phyloP scores from a whole-genome alignment of 2,329 filamentous ascomycete genomes.

The Cladobotryum mycophilum region DNA sequence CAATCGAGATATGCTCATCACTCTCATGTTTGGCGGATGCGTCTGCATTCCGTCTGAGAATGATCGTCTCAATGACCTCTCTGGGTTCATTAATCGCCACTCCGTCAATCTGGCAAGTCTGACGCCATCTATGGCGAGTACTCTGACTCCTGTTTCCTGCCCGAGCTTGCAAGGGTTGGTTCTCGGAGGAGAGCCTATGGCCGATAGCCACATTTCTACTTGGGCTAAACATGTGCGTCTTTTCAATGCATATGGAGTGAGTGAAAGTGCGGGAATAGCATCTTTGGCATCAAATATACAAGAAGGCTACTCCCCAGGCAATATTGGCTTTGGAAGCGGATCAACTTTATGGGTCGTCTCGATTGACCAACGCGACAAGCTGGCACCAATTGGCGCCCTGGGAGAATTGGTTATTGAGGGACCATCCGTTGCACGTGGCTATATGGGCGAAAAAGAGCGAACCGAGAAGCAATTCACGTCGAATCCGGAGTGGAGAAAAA shows the following conservation, averaged over 20 bases:
- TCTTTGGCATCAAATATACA: too few relatives aligned
- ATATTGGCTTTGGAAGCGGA: too few relatives aligned
- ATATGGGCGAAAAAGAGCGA: too few relatives aligned
- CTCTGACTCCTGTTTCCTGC: neutral
- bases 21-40: constrained; percentile 32
- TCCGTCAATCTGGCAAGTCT: neutral
- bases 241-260: constrained; percentile 22
- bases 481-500: too few relatives aligned
- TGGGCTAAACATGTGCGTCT: constrained; percentile 16
- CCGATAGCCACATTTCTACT: constrained; percentile 3
- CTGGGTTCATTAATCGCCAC: neutral
- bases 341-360: too few relatives aligned
- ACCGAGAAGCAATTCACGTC: too few relatives aligned
- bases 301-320: too few relatives aligned
- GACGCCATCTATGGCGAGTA: neutral
- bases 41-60: constrained; percentile 25
- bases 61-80: neutral
- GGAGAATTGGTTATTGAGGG: too few relatives aligned
- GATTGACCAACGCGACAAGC: too few relatives aligned
- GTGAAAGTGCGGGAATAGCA: constrained; percentile 9
- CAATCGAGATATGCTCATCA: constrained; percentile 31
- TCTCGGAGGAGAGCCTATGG: neutral
- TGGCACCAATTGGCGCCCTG: too few relatives aligned
- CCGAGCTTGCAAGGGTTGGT: neutral
- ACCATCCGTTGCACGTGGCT: too few relatives aligned